Conservation (phyloP, 2,329 filamentous ascomycete genomes). For the Alternaria sp. region DNA sequence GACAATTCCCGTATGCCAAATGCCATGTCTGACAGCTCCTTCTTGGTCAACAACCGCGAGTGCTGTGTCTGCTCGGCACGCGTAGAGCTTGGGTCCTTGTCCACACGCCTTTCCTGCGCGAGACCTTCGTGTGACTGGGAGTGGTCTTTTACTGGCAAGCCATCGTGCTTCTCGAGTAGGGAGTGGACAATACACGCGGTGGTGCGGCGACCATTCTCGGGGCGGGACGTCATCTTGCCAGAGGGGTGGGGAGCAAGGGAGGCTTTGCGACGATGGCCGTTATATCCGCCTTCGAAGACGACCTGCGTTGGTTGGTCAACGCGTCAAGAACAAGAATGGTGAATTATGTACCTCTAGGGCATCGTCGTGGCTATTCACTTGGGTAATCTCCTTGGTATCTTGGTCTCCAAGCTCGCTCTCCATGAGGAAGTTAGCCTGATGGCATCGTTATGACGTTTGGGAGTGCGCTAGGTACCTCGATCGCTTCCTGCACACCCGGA, state of each 20-base stretch:
- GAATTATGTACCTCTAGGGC: conserved; percentile 50
- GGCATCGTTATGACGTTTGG: conserved; percentile 30
- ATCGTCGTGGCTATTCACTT: conserved; percentile 49
- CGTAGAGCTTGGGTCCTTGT: conserved; percentile 52
- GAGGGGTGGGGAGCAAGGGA: conserved; percentile 60
- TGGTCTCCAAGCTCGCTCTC: conserved; percentile 41
- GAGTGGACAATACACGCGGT: conserved; percentile 71
- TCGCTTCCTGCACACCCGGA: conserved; percentile 23
- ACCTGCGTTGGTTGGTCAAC: conserved; percentile 54
- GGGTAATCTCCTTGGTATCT: conserved; percentile 39
- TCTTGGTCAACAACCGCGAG: conserved; percentile 88
- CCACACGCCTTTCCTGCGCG: conserved; percentile 49
- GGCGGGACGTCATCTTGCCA: conserved; percentile 36
- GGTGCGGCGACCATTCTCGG: conserved; percentile 46
- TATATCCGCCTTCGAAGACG: conserved; percentile 61
- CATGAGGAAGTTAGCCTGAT: conserved; percentile 46
- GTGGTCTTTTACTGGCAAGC: conserved; percentile 31
- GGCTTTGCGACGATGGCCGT: conserved; percentile 65
- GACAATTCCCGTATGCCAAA: conserved; percentile 93
- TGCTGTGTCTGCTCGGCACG: conserved; percentile 55
- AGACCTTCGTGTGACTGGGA: conserved; percentile 45
- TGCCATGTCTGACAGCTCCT: conserved; percentile 95
- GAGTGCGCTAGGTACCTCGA: conserved; percentile 37
- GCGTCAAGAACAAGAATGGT: not conserved
- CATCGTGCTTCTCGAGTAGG: conserved; percentile 60